Percentiles rank a stretch among this genome's conserved stretches.
phyloP scores from a whole-genome alignment of 805 yeast genomes.

The Kodamaea kakaduensis region DNA sequence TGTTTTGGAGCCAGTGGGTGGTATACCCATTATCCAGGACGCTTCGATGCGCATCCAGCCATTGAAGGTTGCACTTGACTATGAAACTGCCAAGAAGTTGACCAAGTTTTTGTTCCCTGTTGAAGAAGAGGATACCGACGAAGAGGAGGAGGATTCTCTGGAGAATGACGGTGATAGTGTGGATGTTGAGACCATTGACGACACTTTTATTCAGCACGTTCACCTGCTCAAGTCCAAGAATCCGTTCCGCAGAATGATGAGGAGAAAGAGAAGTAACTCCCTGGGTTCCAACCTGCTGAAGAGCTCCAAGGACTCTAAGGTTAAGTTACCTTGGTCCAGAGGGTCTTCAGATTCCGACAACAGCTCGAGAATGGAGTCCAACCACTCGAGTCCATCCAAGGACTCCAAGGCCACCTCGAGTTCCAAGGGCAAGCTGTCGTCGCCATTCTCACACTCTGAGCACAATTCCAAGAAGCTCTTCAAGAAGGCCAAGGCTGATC shows the following conservation, averaged over 20 bases:
- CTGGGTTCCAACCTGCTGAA: too few relatives aligned
- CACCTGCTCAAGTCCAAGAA: conserved; percentile 5
- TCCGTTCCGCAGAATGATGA: conserved; percentile 6
- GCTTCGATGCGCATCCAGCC: conserved; percentile 64
- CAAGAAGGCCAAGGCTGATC: too few relatives aligned
- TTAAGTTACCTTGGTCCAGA: too few relatives aligned
- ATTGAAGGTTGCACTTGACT: conserved; percentile 68
- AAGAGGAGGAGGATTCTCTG: background rate
- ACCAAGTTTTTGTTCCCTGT: conserved; percentile 70
- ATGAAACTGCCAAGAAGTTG: conserved; percentile 58
- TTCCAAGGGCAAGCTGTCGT: background rate
- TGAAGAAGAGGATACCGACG: conserved; percentile 17
- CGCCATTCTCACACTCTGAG: too few relatives aligned
- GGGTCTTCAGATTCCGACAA: too few relatives aligned
- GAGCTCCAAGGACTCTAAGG: background rate
- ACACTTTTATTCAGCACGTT: background rate
- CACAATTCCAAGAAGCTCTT: too few relatives aligned
- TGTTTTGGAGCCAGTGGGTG: conserved; percentile 85
- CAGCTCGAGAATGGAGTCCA: conserved; percentile 3
- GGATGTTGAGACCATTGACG: background rate
- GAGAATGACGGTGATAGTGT: background rate
- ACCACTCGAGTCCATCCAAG: background rate
- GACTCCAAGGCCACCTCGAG: conserved; percentile 1
- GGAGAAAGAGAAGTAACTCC: conserved; percentile 1
- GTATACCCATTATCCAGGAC: conserved; percentile 72